Evolutionary conservation across 2,329 filamentous ascomycete species (phyloP).

Genomic region (Delphinella strobiligena): DNA sequence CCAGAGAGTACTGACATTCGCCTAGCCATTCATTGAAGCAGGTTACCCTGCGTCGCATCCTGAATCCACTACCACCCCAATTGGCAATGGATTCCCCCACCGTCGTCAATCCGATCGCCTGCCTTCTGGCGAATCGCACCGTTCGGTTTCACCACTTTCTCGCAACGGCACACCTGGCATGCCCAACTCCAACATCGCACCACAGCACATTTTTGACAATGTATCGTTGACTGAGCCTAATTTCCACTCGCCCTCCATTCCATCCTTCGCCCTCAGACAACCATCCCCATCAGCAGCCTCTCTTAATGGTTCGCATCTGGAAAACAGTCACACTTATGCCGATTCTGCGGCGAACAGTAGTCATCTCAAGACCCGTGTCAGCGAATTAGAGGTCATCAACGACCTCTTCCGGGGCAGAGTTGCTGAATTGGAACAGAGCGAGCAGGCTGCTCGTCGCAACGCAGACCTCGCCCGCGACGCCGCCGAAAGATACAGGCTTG

Average conservation of each 20-base stretch:
- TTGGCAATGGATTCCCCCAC: conserved; percentile 3
- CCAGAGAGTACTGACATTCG: conserved; percentile 3
- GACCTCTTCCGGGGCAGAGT: conserved; percentile 56
- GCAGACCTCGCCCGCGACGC: conserved; percentile 46
- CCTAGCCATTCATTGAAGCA: conserved; percentile 34
- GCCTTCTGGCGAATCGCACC: conserved; percentile 60
- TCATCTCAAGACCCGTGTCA: conserved; percentile 85
- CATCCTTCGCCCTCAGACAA: conserved; percentile 32
- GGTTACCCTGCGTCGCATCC: conserved; percentile 46
- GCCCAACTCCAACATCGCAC: conserved; percentile 55
- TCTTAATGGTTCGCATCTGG: conserved; percentile 47
- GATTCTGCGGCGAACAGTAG: conserved; percentile 70
- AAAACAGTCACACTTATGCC: conserved; percentile 66
- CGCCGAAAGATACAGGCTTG: conserved; percentile 44
- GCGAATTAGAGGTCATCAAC: conserved; percentile 88
- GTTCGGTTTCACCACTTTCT: conserved; percentile 66
- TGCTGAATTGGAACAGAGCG: conserved; percentile 63
- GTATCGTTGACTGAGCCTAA: conserved; percentile 54
- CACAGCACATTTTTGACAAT: conserved; percentile 68
- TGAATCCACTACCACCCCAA: conserved; percentile 35
- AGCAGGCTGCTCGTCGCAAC: conserved; percentile 53
- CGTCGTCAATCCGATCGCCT: conserved; percentile 55
- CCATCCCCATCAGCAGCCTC: conserved; percentile 50
- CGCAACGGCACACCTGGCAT: conserved; percentile 67
- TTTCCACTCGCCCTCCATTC: conserved; percentile 46